Conservation (phyloP, 345 rosid species). For the Garcia nutans region DNA sequence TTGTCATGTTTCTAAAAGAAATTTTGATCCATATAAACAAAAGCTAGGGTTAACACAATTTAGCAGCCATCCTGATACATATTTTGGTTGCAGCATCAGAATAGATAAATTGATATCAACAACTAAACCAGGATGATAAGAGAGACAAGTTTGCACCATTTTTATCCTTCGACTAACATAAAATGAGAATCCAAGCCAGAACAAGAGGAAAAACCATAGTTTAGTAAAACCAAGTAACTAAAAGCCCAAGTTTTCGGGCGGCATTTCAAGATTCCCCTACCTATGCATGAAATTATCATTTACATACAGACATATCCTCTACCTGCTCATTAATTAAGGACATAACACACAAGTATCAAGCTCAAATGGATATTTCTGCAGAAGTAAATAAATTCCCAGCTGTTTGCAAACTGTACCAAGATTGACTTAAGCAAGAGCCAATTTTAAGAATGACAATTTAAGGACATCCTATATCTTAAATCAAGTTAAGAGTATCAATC, state of each 20-base stretch:
- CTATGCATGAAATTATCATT: constrained; percentile 6
- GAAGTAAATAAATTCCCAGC: neutral
- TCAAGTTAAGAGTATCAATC: neutral
- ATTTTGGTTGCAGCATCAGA: neutral
- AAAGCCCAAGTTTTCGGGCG: neutral
- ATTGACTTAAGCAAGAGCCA: neutral
- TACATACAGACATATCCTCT: neutral
- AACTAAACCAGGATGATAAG: neutral
- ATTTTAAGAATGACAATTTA: too few species aligned
- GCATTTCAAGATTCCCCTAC: neutral
- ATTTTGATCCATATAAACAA: too few species aligned
- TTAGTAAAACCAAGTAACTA: neutral
- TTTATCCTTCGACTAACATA: neutral
- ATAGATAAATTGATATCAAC: neutral
- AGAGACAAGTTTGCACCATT: neutral
- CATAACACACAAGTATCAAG: neutral
- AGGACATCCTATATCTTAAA: neutral
- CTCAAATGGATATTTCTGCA: neutral
- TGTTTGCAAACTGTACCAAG: neutral
- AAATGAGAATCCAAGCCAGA: neutral
- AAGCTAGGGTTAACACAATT: too few species aligned
- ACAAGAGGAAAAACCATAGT: neutral
- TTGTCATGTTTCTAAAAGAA: too few species aligned
- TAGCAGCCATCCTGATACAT: neutral
- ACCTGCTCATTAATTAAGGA: neutral